Percentiles rank a stretch among this genome's conserved stretches.
Evolutionary conservation across 176 grass and related monocot species (phyloP).

Genomic region (Ensete glaucum): DNA sequence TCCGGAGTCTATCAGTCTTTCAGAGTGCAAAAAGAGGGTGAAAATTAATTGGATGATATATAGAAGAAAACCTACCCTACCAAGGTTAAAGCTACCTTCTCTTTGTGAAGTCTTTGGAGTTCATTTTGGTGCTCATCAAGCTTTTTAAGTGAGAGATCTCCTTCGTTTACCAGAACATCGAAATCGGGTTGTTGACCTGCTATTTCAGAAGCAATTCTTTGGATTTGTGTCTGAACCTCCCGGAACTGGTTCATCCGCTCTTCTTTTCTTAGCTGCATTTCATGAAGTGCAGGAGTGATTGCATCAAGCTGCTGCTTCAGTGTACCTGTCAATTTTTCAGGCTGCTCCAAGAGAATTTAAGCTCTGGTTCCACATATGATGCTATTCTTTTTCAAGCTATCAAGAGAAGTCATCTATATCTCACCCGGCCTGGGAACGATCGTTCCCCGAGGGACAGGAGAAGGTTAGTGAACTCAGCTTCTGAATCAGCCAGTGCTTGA

Average conservation of each 20-base stretch:
- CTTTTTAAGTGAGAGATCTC: constrained; percentile 81
- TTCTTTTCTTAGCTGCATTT: constrained; percentile 90
- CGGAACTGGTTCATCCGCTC: constrained; percentile 67
- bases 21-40: constrained; percentile 3
- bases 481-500: constrained; percentile 88
- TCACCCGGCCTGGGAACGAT: constrained; percentile 74
- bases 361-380: background rate
- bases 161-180: constrained; percentile 58
- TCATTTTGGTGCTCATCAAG: constrained; percentile 73
- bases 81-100: constrained; percentile 47
- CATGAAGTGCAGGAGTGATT: constrained; percentile 84
- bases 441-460: constrained; percentile 95
- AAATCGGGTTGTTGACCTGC: constrained; percentile 33
- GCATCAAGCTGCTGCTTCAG: constrained; percentile 92
- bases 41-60: constrained; percentile 16
- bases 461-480: constrained; percentile 87
- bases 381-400: constrained; percentile 13
- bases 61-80: background rate
- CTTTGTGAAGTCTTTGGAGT: constrained; percentile 63
- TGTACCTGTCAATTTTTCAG: constrained; percentile 68
- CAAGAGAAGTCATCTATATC: background rate
- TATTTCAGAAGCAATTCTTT: constrained; percentile 73
- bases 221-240: constrained; percentile 70
- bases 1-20: constrained; percentile 73
- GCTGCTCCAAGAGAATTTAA: constrained; percentile 42